A percentile compares a stretch with the other conserved stretches of the same genome.
phyloP scores from a whole-genome alignment of 1,284 basidiomycete genomes.

The Cutaneotrichosporon daszewskae region DNA sequence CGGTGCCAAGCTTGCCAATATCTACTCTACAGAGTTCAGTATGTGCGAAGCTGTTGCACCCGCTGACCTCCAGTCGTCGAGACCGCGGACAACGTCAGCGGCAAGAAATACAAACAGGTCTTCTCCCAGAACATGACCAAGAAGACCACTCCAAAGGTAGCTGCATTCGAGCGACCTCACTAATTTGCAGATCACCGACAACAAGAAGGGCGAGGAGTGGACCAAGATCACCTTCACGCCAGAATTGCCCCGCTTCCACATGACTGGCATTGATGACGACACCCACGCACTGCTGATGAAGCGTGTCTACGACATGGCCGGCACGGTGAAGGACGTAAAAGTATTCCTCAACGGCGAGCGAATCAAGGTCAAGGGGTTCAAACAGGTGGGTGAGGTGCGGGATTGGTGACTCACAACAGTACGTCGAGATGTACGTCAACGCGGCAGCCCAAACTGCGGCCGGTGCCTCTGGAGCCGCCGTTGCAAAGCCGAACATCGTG shows the following conservation, averaged over 20 bases:
- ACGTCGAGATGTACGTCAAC: slow-evolving; percentile 85
- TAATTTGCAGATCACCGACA: slow-evolving; percentile 69
- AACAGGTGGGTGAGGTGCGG: slow-evolving; percentile 53
- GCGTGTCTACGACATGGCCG: slow-evolving; percentile 96
- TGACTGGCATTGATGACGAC: slow-evolving; percentile 87
- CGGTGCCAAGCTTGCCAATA: slow-evolving; percentile 96
- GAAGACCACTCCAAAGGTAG: slow-evolving; percentile 69
- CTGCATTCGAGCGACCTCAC: neutral
- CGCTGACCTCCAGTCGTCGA: slow-evolving; percentile 59
- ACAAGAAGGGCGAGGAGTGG: slow-evolving; percentile 77
- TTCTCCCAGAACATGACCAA: slow-evolving; percentile 92
- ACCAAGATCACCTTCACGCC: slow-evolving; percentile 95
- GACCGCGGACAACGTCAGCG: slow-evolving; percentile 81
- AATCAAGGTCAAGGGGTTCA: slow-evolving; percentile 91
- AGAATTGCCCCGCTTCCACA: slow-evolving; percentile 85
- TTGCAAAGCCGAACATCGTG: slow-evolving; percentile 69
- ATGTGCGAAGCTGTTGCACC: slow-evolving; percentile 11
- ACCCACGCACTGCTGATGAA: slow-evolving; percentile 84
- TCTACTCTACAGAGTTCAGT: slow-evolving; percentile 93
- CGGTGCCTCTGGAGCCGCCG: slow-evolving; percentile 63
- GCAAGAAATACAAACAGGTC: slow-evolving; percentile 91
- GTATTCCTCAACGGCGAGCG: slow-evolving; percentile 90
- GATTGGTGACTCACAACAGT: slow-evolving; percentile 45
- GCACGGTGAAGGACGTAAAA: slow-evolving; percentile 88
- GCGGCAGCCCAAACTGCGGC: slow-evolving; percentile 57